Evolutionary conservation across 495 filamentous ascomycete species (phyloP), one percentile per base, ranked within the genome.

Genomic region (Gamarada debralockiae): DNA sequence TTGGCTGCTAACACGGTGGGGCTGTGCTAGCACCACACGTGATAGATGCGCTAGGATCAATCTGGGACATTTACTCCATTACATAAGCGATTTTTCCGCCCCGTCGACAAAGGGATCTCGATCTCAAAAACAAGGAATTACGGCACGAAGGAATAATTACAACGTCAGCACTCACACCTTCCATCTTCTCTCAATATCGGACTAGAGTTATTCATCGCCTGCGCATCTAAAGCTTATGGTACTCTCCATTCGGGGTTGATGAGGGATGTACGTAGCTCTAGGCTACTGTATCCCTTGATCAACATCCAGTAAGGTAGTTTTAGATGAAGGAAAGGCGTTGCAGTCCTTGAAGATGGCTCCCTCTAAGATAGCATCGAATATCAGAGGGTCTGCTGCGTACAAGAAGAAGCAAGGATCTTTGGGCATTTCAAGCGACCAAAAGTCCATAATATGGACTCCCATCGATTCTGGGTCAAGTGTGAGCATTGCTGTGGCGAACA

Each of bases 381-480:
- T 83, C 49, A 81, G 78, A 67, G 89, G 83, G 62, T 78, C 79
- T 53, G 85, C 89, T 52, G 76, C 82, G 48, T 97, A 92, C 78
- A 97, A 96, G 73, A 98, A 98, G 77, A 91, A 92, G 72, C 90
- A 97, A 75, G 93, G 93, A 65, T 81, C 78, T 60, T 75, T 98
- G 64, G 78, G 78, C 41, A 72, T 96, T 45, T 77, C 86, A 23
- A 72, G 75, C 29, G 86, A 92, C 70, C 73, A 77, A 52, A 76
- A 76, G 56, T 81, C 80, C 31, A 76, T 98, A 39, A 83, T 80
- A 64, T 98, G 92, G 92, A 88, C 80, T 4, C 87, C 91, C 0
- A n/a, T 47, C 24, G 15, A 43, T 15, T 17, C 14, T 10, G 27
- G 14, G 4, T 31, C 44, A 22, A 33, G 27, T 25, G 67, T 97